Evolutionary conservation across 805 yeast species (phyloP), one percentile per base, ranked within the genome.

Genomic region (Ogataea degrootiae): DNA sequence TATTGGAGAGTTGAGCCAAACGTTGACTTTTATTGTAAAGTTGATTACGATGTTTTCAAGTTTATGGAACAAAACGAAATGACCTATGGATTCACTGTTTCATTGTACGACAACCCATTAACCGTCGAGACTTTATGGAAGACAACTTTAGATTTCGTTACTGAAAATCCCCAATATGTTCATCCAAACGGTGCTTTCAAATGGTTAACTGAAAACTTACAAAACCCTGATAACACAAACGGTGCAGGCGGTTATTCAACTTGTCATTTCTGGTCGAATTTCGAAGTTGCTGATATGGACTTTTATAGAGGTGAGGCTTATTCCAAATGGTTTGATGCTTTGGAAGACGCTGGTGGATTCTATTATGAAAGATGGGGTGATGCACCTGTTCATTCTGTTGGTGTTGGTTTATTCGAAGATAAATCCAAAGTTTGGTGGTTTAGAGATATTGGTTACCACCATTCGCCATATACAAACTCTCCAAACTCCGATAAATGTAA

Each of bases 1-100:
- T 88, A 87, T 74, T 90, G 96, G 97, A 82, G 96, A 67, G 91
- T 90, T 35, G 97, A 90, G 69, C 96, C 96, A 14, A 84, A 79
- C 56, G 80, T 83, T 57, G 76, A 79, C 62, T 75, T 87, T 53
- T 79, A 70, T 67, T 89, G 96, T 70, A 88, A 87, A 63, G 72
- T 90, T 49, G 81, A 82, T 57, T 85, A 85, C 65, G 96, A 88
- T 62, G 70, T 87, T 12, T 88, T 88, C 77, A 77, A 81, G 67
- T 86, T 73, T 69, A 86, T 88, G 96, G 79, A 79, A 57, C 88
- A 83, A 61, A 79, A 85, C 63, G 72, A 78, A 48, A 80, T 85
- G 69, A 76, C 72, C 45, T 88, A 87, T 64, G 90, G 91, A 8
- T 88, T 86, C 68, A 80, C 92, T 39, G 77, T 88, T 52, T 75